Evolutionary conservation across 2,329 filamentous ascomycete species (phyloP), one percentile per base, ranked within the genome.

Genomic region (Colletotrichum sp.): DNA sequence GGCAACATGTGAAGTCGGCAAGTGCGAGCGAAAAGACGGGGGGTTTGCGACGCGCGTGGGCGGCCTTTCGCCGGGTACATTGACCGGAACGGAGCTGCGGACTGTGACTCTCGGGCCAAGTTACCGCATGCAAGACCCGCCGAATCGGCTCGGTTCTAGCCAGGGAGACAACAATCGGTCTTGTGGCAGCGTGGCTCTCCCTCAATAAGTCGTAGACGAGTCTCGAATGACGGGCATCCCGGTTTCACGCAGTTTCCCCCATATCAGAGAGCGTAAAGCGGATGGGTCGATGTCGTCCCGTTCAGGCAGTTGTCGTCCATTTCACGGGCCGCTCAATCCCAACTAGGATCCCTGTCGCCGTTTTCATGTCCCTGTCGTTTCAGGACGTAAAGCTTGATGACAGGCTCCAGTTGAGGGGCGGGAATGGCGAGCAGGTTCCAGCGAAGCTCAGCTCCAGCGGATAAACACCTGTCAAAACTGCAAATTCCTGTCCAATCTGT

Each of bases 381-480:
- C 73, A 76, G 73, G 73, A 65, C 18, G 57, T 62, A 69, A 76
- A 76, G 73, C 64, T 73, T 76, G 71, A 66, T 59, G 70, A 73
- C 73, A 73, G 64, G 73, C 73, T 65, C 63, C 57, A 34, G 39
- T 44, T 24, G 59, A 64, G 26, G 57, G 32, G 70, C 64, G 26
- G 69, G 30, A 28, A 36, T 49, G 55, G 70, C 69, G 15, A 49
- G 26, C 44, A 64, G 26, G 32, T 57, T 52, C 39, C 30, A 32
- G 18, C 59, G 28, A 64, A 32, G 63, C 26, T 57, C 44, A 64
- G 32, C 28, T 49, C 57, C 28, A 34, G 44, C 44, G 44, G 34
- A 49, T 49, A 44, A 36, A 21, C 57, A 60, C 64, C 70, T 62
- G 69, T 55, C 55, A 52, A 57, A 72, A 44, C 26, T 16, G 69